These are phyloP conservation scores for Elsinoe batatas DNA, from an alignment of 2,329 filamentous ascomycete species.

Conservation along the genomic window DNA sequence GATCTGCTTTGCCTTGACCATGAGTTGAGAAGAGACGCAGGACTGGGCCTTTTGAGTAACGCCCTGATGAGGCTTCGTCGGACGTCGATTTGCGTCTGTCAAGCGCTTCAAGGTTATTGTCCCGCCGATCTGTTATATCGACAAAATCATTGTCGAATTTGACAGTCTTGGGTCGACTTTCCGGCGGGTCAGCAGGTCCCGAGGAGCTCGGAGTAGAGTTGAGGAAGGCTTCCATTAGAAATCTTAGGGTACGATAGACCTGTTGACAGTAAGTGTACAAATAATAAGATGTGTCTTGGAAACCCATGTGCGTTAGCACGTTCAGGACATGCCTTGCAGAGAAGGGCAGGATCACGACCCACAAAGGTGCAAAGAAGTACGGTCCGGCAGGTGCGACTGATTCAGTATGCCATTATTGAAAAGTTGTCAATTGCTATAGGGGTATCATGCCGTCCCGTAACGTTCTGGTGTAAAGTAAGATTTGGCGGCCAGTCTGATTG, in stretches of 20 bases:
- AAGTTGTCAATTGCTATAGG: background rate
- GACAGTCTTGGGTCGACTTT: background rate
- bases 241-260: too few relatives aligned
- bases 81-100: background rate
- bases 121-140: background rate
- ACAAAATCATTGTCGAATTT: slow-evolving; percentile 2
- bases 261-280: too few relatives aligned
- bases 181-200: background rate
- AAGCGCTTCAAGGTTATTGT: background rate
- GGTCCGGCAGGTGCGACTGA: background rate
- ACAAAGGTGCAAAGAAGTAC: background rate
- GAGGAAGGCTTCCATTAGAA: background rate
- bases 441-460: background rate
- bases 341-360: too few relatives aligned
- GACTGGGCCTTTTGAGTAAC: slow-evolving; percentile 10
- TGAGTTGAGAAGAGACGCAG: slow-evolving; percentile 8
- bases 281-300: too few relatives aligned
- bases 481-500: background rate
- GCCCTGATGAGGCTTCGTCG: slow-evolving; percentile 13
- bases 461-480: too few relatives aligned
- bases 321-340: too few relatives aligned
- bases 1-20: background rate
- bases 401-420: background rate
- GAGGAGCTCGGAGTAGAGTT: background rate
- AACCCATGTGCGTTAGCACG: too few relatives aligned